phyloP scores from a whole-genome alignment of 345 rosid genomes.

The Eucalyptus paniculata region DNA sequence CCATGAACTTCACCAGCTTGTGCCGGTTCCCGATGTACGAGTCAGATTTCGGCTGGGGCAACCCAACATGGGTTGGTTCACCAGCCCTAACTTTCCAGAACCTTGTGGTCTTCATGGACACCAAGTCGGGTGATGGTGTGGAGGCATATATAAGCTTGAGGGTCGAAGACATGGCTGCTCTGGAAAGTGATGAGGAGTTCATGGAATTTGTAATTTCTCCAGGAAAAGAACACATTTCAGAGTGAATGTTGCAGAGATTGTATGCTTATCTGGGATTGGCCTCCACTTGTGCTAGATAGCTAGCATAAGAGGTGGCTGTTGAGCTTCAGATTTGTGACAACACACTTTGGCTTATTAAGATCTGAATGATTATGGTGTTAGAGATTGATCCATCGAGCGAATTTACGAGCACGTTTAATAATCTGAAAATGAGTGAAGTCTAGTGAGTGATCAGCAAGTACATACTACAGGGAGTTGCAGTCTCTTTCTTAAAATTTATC shows the following conservation, averaged over 20 bases:
- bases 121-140: constrained; percentile 6
- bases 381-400: not conserved
- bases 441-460: not conserved
- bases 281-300: not conserved
- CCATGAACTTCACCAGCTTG: constrained; percentile 15
- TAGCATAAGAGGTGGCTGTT: not conserved
- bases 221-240: not conserved
- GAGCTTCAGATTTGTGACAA: not conserved
- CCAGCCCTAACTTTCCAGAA: constrained; percentile 5
- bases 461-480: not conserved
- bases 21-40: constrained; percentile 22
- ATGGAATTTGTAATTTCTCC: not conserved
- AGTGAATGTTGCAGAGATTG: not conserved
- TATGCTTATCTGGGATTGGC: not conserved
- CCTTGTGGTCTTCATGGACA: constrained; percentile 5
- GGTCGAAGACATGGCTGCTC: constrained; percentile 11
- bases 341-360: not conserved
- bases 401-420: not conserved
- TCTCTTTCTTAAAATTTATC: not conserved
- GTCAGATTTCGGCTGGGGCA: constrained; percentile 26
- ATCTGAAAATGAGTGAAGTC: not conserved
- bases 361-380: not conserved
- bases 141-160: constrained; percentile 8
- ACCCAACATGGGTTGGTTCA: constrained; percentile 9
- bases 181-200: constrained; percentile 9